Evolutionary conservation across 1,284 basidiomycete species (phyloP), one percentile per base, ranked within the genome.

Genomic region (Pseudozyma tsukubaensis): DNA sequence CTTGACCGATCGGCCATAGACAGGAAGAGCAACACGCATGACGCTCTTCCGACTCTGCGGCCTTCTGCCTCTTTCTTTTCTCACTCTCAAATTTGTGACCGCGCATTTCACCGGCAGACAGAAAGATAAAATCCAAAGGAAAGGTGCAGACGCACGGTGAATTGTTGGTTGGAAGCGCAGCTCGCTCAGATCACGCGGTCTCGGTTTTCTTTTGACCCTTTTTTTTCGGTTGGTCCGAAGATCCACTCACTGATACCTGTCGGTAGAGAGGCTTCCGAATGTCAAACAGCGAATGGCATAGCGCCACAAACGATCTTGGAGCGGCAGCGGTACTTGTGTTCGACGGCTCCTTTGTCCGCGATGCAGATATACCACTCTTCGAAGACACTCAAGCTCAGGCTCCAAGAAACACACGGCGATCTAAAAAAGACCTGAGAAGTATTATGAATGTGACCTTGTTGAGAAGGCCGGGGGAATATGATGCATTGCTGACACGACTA

Each of bases 391-490:
- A 43, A 16, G 18, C 9, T 3, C 42, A 19, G 19, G 42, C 36
- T 16, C 21, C 39, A 13, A 6, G 21, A 36, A 49, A 37, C 24
- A 29, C 24, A 29, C 24, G 3, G 24, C 24, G 24, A 29, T 29
- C 24, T 6, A 29, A 29, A 29, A 29, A 29, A 55, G 52, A 50
- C 53, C n/a, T 16, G 21, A 16, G 21, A 18, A 40, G n/a, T 21
- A 37, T 35, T 44, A 52, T 54, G 47, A 37, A 50, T 58, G 34
- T 61, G 64, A 73, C 79, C 77, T 79, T 80, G 79, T 80, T 80
- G 79, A 80, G 76, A 80, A 80, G 77, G 79, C 58, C 54, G 65
- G 56, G 64, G 64, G 60, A 55, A 73, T 73, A 66, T 58, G 60
- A 63, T 72, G 64, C 59, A 72, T 72, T 72, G 63, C 69, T 57